phyloP scores from a whole-genome alignment of 306 rosid genomes.

The Carpinus viminea region DNA sequence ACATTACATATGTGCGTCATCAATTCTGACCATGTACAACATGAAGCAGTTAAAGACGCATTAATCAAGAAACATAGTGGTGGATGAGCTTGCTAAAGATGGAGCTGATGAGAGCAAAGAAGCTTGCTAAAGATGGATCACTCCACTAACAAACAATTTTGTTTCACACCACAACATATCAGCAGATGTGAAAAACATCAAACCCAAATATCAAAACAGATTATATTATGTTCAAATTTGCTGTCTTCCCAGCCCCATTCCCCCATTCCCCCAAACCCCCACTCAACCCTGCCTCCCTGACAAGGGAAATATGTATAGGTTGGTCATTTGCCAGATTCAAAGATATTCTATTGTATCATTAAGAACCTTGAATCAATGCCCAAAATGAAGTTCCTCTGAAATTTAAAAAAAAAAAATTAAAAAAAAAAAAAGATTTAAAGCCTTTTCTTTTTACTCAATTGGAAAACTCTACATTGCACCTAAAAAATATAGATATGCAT shows the following conservation, averaged over 20 bases:
- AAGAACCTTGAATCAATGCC: not conserved
- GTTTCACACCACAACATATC: conserved; percentile 1
- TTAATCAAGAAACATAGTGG: not conserved
- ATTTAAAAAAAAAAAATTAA: not conserved
- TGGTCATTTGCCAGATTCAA: not conserved
- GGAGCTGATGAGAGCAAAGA: not conserved
- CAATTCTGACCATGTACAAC: not conserved
- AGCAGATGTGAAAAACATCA: not conserved
- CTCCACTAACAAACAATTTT: not conserved
- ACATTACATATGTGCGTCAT: not conserved
- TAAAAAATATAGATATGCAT: too few relatives aligned
- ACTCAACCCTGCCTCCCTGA: not conserved
- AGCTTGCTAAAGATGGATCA: not conserved
- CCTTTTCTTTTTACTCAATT: not conserved
- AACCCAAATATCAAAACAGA: not conserved
- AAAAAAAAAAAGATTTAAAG: not conserved
- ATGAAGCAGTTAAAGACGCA: not conserved
- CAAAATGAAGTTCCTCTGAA: not conserved
- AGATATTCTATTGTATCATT: not conserved
- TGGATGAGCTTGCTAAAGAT: not conserved
- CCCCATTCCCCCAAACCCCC: conserved; percentile 1
- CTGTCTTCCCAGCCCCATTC: not conserved
- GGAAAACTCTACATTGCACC: too few relatives aligned
- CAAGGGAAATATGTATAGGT: not conserved
- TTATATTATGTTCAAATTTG: not conserved